Evolutionary conservation across 306 rosid species (phyloP).

Genomic region (Citrullus colocynthis): DNA sequence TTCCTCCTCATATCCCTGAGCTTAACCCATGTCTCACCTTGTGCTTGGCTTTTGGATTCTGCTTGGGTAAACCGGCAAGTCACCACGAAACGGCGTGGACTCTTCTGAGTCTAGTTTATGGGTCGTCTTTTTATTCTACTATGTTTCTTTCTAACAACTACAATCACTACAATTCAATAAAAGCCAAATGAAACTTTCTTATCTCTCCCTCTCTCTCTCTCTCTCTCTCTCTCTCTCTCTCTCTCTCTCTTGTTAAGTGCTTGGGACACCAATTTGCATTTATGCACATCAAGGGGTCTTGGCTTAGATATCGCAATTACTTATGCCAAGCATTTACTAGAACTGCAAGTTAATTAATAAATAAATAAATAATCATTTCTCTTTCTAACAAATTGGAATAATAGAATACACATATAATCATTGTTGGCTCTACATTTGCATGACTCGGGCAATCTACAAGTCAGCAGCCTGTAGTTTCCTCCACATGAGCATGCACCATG

Average conservation of each 20-base stretch:
- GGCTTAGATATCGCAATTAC: background rate
- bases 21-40: conserved; percentile 31
- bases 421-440: background rate
- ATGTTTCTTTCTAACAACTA: background rate
- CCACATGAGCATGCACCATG: background rate
- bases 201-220: background rate
- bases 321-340: background rate
- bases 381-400: background rate
- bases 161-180: conserved; percentile 22
- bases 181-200: conserved; percentile 7
- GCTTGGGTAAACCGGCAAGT: conserved; percentile 79
- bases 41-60: conserved; percentile 25
- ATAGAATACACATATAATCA: background rate
- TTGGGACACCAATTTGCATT: no score
- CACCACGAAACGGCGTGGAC: conserved; percentile 78
- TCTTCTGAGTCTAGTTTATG: conserved; percentile 31
- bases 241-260: background rate
- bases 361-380: background rate
- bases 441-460: background rate
- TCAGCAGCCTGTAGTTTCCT: background rate
- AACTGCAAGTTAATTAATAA: background rate
- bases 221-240: background rate
- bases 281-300: no score
- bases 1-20: conserved; percentile 35
- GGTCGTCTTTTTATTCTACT: conserved; percentile 12